phyloP scores from a whole-genome alignment of 495 filamentous ascomycete genomes.

The Astrothelium macrocarpum region DNA sequence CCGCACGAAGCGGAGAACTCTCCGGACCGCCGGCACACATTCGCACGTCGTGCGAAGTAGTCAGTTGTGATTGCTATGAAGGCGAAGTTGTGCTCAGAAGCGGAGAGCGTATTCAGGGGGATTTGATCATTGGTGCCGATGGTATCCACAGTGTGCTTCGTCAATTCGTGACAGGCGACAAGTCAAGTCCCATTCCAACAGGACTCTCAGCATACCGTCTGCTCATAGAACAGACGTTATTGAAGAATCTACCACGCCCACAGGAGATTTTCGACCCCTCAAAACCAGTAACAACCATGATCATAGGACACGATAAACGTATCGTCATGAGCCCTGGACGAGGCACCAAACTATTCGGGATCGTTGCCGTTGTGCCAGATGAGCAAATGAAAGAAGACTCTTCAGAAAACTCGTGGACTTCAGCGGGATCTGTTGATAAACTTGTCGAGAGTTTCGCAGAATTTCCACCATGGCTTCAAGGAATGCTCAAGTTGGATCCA shows the following conservation, averaged over 20 bases:
- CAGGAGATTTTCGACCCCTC: conserved; percentile 7
- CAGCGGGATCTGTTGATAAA: conserved; percentile 11
- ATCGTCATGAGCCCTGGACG: conserved; percentile 20
- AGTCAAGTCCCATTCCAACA: conserved; percentile 13
- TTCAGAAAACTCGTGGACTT: conserved; percentile 14
- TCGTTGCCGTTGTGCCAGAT: conserved; percentile 19
- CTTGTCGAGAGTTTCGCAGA: conserved; percentile 18
- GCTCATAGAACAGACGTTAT: conserved; percentile 2
- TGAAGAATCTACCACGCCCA: conserved; percentile 5
- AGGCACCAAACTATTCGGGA: conserved; percentile 11
- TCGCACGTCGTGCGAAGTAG: conserved; percentile 8
- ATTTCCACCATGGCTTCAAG: conserved; percentile 17
- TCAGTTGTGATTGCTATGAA: conserved; percentile 10
- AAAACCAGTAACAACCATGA: conserved; percentile 17
- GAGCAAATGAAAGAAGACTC: conserved; percentile 18
- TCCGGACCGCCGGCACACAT: conserved; percentile 10
- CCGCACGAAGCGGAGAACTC: conserved; percentile 1
- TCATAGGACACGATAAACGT: conserved; percentile 18
- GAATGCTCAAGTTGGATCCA: conserved; percentile 3
- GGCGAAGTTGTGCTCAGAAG: conserved; percentile 12
- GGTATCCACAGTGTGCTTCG: conserved; percentile 12
- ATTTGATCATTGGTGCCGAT: conserved; percentile 13
- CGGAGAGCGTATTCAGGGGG: conserved; percentile 11
- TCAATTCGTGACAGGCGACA: not conserved
- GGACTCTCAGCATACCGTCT: conserved; percentile 19